phyloP scores from a whole-genome alignment of 2,329 filamentous ascomycete genomes.

The Aspergillus sojae region DNA sequence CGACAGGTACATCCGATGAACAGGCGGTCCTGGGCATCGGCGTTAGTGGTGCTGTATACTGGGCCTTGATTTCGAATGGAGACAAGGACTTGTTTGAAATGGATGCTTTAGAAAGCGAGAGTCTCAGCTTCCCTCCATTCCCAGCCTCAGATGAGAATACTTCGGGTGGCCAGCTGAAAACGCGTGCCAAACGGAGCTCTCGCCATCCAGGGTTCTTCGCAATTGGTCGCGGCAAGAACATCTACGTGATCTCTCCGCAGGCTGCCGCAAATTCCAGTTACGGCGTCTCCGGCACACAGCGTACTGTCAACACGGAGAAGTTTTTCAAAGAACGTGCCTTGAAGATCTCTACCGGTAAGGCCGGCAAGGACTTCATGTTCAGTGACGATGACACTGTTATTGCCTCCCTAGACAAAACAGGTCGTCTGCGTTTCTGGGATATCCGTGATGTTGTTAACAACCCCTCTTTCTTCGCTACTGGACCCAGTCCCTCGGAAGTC shows the following conservation, averaged over 20 bases:
- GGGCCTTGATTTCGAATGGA: conserved; percentile 77
- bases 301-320: conserved; percentile 79
- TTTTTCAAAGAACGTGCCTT: conserved; percentile 84
- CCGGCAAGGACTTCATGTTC: conserved; percentile 96
- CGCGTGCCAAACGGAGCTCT: conserved; percentile 85
- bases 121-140: conserved; percentile 86
- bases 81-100: conserved; percentile 79
- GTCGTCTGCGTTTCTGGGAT: conserved; percentile 97
- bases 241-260: conserved; percentile 76
- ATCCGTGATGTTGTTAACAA: conserved; percentile 73
- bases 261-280: conserved; percentile 56
- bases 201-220: conserved; percentile 92
- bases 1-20: conserved; percentile 58
- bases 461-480: conserved; percentile 43
- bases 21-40: conserved; percentile 91
- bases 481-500: conserved; percentile 67
- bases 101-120: conserved; percentile 77
- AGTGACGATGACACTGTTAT: conserved; percentile 95
- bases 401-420: conserved; percentile 94
- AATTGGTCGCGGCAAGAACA: conserved; percentile 92
- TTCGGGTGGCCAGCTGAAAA: conserved; percentile 91
- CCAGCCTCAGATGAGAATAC: conserved; percentile 85
- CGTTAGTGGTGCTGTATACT: conserved; percentile 95
- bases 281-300: conserved; percentile 52
- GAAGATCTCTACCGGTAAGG: conserved; percentile 95